Conservation (phyloP, 352 stramenopile species). For the Pythium phragmiticola region DNA sequence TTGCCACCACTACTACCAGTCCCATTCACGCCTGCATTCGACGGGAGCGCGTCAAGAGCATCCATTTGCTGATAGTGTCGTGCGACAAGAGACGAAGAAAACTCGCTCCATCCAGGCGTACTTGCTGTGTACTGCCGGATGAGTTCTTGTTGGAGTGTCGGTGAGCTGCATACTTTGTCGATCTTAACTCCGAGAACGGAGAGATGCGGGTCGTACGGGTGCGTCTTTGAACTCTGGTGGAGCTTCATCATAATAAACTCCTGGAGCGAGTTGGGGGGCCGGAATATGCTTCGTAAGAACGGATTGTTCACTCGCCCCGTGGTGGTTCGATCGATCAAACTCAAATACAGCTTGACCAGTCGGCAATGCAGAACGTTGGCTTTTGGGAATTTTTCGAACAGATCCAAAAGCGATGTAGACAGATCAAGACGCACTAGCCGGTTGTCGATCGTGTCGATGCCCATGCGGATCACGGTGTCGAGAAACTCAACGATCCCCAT, state of each 20-base stretch:
- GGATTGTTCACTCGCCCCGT: conserved; percentile 74
- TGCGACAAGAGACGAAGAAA: conserved; percentile 63
- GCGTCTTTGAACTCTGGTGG: conserved; percentile 40
- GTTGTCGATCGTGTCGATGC: conserved; percentile 57
- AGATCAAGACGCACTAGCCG: conserved; percentile 53
- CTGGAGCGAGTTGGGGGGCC: conserved; percentile 61
- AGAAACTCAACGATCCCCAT: conserved; percentile 67
- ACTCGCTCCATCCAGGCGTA: conserved; percentile 61
- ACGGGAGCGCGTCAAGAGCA: conserved; percentile 42
- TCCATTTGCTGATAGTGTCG: conserved; percentile 78
- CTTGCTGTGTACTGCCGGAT: conserved; percentile 74
- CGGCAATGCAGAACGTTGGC: conserved; percentile 75
- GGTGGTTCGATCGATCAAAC: conserved; percentile 60
- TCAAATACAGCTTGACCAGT: conserved; percentile 67
- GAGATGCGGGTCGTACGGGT: conserved; percentile 69
- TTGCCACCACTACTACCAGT: conserved; percentile 3
- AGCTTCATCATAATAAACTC: conserved; percentile 72
- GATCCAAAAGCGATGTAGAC: conserved; percentile 55
- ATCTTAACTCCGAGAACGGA: conserved; percentile 79
- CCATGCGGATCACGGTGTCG: conserved; percentile 58
- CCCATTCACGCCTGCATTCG: conserved; percentile 19
- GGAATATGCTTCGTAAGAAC: conserved; percentile 68
- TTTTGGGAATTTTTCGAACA: conserved; percentile 72
- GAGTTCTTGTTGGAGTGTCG: conserved; percentile 70
- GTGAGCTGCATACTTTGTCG: conserved; percentile 74